Evolutionary conservation across 1,284 basidiomycete genomes (phyloP).

Genomic region (Naganishia sp.): DNA sequence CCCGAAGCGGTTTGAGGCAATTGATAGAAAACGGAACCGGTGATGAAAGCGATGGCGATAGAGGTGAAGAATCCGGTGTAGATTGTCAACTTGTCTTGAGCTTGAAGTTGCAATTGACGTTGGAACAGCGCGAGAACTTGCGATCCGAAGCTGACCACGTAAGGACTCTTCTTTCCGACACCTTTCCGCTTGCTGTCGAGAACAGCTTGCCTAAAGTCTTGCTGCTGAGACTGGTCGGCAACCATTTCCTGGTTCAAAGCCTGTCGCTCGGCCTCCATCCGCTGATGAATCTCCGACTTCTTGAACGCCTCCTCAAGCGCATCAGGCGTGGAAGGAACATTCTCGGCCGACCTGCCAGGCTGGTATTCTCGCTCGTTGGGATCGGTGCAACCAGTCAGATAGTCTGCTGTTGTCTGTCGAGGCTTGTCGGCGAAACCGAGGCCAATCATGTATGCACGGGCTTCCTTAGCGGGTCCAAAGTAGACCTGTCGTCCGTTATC

Average conservation of each 20-base stretch:
- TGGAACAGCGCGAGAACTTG: slow-evolving; percentile 72
- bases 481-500: slow-evolving; percentile 59
- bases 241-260: slow-evolving; percentile 69
- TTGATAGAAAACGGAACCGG: slow-evolving; percentile 73
- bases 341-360: slow-evolving; percentile 57
- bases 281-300: slow-evolving; percentile 59
- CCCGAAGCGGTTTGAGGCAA: slow-evolving; percentile 72
- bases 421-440: slow-evolving; percentile 57
- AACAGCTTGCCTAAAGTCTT: slow-evolving; percentile 74
- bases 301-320: slow-evolving; percentile 69
- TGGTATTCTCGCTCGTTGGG: slow-evolving; percentile 66
- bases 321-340: slow-evolving; percentile 73
- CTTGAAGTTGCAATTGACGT: slow-evolving; percentile 67
- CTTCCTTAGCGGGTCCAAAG: slow-evolving; percentile 59
- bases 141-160: slow-evolving; percentile 74
- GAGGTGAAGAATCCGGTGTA: slow-evolving; percentile 65
- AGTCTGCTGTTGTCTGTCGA: slow-evolving; percentile 65
- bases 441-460: slow-evolving; percentile 58
- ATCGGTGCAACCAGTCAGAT: slow-evolving; percentile 69
- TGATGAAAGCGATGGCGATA: slow-evolving; percentile 64
- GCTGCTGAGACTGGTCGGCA: slow-evolving; percentile 65
- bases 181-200: slow-evolving; percentile 77
- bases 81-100: slow-evolving; percentile 82
- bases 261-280: slow-evolving; percentile 60
- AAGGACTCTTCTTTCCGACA: slow-evolving; percentile 79